A percentile compares a stretch with the other conserved stretches of the same genome.
Conservation (phyloP, 345 rosid species). For the Populus pruinosa region DNA sequence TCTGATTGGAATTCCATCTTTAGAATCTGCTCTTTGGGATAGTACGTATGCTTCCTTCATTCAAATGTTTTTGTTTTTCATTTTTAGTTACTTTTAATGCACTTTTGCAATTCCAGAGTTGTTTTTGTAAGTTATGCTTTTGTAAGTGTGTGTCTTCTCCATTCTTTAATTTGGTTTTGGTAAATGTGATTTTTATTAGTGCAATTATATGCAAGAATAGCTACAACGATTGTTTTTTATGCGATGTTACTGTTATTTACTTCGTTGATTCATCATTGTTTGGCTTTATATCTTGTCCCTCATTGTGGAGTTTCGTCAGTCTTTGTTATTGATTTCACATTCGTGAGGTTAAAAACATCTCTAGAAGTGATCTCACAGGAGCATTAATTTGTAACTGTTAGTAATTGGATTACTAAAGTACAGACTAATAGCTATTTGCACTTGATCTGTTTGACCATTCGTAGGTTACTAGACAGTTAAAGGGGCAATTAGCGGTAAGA, state of each 20-base stretch:
- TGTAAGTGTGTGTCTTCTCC: conserved; percentile 37
- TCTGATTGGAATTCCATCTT: conserved; percentile 70
- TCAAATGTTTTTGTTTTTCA: too few species aligned
- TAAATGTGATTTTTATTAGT: conserved; percentile 1
- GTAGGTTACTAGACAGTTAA: neutral
- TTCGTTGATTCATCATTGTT: neutral
- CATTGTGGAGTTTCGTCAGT: neutral
- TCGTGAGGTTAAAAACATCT: neutral
- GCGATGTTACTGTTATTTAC: neutral
- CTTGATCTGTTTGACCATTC: neutral
- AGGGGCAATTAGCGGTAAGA: neutral
- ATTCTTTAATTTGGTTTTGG: neutral
- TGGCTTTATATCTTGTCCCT: neutral
- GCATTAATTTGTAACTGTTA: neutral
- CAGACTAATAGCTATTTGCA: neutral
- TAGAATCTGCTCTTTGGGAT: conserved; percentile 74
- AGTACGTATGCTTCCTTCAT: conserved; percentile 33
- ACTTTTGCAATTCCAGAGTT: neutral
- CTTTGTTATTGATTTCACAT: neutral
- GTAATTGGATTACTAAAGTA: neutral
- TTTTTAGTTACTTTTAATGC: neutral
- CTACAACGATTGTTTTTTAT: neutral
- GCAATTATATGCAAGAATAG: neutral
- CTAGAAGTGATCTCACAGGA: neutral
- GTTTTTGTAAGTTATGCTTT: conserved; percentile 37